phyloP scores from a whole-genome alignment of 768 basidiomycete species.

The Suillus tomentosus region DNA sequence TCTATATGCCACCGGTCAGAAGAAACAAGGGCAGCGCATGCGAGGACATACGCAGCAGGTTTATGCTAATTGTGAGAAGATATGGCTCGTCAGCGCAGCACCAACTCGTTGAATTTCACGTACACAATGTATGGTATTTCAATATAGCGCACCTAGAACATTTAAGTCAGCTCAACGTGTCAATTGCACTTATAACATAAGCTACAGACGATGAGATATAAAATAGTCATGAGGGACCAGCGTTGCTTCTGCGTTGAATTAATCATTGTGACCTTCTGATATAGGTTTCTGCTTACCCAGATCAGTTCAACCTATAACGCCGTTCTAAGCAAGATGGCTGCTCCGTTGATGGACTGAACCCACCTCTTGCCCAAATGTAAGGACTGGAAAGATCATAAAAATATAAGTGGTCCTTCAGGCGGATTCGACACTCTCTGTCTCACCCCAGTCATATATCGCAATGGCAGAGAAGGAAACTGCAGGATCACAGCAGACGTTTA shows the following conservation, averaged over 20 bases:
- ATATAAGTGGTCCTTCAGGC: neutral
- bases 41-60: neutral
- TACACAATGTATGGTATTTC: neutral
- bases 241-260: neutral
- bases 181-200: neutral
- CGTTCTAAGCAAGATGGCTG: neutral
- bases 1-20: neutral
- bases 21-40: neutral
- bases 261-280: neutral
- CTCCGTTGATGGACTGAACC: neutral
- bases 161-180: neutral
- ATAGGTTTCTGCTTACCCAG: neutral
- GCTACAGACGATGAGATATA: neutral
- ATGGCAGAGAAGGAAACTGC: neutral
- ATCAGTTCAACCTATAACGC: neutral
- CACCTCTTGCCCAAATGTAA: neutral
- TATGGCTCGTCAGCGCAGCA: neutral
- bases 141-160: neutral
- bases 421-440: neutral
- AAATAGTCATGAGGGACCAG: neutral
- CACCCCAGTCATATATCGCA: neutral
- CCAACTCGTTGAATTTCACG: neutral
- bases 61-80: neutral
- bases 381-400: neutral
- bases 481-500: neutral